Base-by-base conservation (phyloP, 2,329 filamentous ascomycete species). In the Ceratocystis harringtonii region DNA sequence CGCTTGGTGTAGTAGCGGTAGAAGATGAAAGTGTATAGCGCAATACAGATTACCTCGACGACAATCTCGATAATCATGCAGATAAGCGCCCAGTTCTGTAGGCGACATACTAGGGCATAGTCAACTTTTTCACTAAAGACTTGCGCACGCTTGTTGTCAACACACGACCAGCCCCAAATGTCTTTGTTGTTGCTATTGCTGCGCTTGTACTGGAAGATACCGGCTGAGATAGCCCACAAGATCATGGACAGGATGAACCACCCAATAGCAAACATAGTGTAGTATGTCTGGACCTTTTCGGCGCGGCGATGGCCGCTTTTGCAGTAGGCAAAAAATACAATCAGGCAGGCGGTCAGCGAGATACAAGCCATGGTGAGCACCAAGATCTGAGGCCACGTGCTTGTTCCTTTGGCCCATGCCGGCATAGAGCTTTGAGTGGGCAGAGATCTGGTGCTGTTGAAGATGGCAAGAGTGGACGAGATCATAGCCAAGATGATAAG, bases 101-200 rank as follows among this genome's bases (percentile, higher is more conserved):
- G 84, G 71, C 92, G 88, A 79, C 94, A 99, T 70, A 97, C 82
- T 62, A 99, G 86, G 30, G 84, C 84, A 76, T 97, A 99, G 76
- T 94, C 81, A 70, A 99, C 83, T 71, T 94, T 86, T 66, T 92
- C 80, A 68, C 84, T 74, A 74, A 92, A 97, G 64, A 96, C 78
- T 62, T 90, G 77, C 65, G 86, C 79, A 68, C 92, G 86, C 69
- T 86, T 84, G 75, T 96, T 97, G 72, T 95, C 83, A 66, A 92
- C 87, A 75, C 94, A 99, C n/a, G 90, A 85, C 94, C 94, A 99
- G 67, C 92, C 92, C 94, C 94, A 99, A 76, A 99, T 84, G 75
- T 99, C 94, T 75, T 96, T 85, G 72, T 88, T 89, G 69, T 84
- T 78, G 72, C 73, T 72, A 72, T 82, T 88, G 71, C 84, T 82